Percentiles rank a stretch among this genome's conserved stretches.
Evolutionary conservation across 768 basidiomycete genomes (phyloP).

Genomic region (Phlebiopsis flavidoalba): DNA sequence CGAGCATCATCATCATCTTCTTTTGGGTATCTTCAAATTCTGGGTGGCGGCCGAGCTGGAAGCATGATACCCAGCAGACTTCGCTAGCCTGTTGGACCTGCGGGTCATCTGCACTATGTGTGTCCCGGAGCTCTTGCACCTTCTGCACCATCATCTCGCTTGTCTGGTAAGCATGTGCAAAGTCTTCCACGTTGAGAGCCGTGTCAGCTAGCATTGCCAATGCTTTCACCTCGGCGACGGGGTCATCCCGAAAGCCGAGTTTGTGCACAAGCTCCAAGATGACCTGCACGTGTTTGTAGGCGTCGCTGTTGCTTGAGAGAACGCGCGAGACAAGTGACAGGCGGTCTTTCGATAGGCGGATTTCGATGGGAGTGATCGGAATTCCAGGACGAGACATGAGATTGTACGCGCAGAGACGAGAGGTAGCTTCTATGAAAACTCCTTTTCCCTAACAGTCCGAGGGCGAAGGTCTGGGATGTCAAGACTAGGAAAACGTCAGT

Average conservation of each 20-base stretch:
- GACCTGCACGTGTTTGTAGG: slow-evolving; percentile 89
- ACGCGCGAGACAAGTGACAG: slow-evolving; percentile 85
- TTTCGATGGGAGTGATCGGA: slow-evolving; percentile 85
- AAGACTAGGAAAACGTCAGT: slow-evolving; percentile 45
- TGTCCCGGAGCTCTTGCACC: slow-evolving; percentile 44
- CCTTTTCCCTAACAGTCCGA: slow-evolving; percentile 62
- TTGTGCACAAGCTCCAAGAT: slow-evolving; percentile 88
- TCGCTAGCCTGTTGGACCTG: slow-evolving; percentile 58
- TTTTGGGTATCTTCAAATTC: slow-evolving; percentile 66
- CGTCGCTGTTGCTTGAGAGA: slow-evolving; percentile 77
- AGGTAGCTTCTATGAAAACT: slow-evolving; percentile 98
- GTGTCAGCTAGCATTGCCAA: slow-evolving; percentile 90
- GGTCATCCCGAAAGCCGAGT: slow-evolving; percentile 71
- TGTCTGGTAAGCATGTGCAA: slow-evolving; percentile 63
- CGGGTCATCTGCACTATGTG: slow-evolving; percentile 30
- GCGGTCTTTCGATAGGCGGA: slow-evolving; percentile 85
- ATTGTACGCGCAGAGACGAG: slow-evolving; percentile 90
- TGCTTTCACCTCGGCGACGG: slow-evolving; percentile 73
- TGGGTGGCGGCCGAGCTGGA: slow-evolving; percentile 78
- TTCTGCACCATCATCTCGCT: slow-evolving; percentile 66
- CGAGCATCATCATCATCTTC: slow-evolving; percentile 61
- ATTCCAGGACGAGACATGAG: slow-evolving; percentile 70
- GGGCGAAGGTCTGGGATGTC: slow-evolving; percentile 68
- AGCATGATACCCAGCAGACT: slow-evolving; percentile 88
- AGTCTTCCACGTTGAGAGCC: slow-evolving; percentile 81